phyloP scores from a whole-genome alignment of 208 protist genomes.

The Acanthamoeba culbertsoni region DNA sequence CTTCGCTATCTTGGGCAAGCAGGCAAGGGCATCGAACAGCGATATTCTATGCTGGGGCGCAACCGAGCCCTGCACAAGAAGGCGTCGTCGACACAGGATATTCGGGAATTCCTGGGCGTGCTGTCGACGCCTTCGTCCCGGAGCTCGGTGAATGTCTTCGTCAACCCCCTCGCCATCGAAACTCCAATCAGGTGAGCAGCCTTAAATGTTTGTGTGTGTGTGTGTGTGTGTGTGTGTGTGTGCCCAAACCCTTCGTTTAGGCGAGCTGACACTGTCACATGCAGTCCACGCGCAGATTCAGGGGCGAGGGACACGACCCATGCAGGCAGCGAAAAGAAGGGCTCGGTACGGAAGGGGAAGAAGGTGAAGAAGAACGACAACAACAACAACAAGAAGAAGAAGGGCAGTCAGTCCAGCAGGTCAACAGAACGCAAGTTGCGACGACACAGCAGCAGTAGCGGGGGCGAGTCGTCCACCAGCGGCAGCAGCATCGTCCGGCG shows the following conservation, averaged over 20 bases:
- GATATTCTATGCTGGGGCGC: not conserved
- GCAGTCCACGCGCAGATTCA: not conserved
- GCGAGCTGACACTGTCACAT: too few species aligned
- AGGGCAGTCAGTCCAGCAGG: not conserved
- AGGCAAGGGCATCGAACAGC: not conserved
- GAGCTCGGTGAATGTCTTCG: not conserved
- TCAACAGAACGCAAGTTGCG: not conserved
- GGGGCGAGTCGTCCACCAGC: not conserved
- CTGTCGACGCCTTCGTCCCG: not conserved
- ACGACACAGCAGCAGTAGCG: not conserved
- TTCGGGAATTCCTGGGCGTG: slow-evolving; percentile 15
- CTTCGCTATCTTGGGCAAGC: not conserved
- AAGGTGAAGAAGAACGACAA: not conserved
- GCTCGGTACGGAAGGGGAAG: not conserved
- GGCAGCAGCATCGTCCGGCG: not conserved
- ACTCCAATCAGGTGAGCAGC: not conserved
- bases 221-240: not conserved
- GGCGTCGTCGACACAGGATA: slow-evolving; percentile 17
- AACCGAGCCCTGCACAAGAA: not conserved
- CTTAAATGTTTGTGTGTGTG: not conserved
- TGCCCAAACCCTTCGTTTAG: not conserved
- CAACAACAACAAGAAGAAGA: not conserved
- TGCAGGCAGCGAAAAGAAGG: not conserved
- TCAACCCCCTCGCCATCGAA: slow-evolving; percentile 22
- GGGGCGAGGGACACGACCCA: not conserved